These are phyloP conservation scores for Pigoraptor vietnamica DNA, from an alignment of 78 protist genomes.

Conservation along the genomic window DNA sequence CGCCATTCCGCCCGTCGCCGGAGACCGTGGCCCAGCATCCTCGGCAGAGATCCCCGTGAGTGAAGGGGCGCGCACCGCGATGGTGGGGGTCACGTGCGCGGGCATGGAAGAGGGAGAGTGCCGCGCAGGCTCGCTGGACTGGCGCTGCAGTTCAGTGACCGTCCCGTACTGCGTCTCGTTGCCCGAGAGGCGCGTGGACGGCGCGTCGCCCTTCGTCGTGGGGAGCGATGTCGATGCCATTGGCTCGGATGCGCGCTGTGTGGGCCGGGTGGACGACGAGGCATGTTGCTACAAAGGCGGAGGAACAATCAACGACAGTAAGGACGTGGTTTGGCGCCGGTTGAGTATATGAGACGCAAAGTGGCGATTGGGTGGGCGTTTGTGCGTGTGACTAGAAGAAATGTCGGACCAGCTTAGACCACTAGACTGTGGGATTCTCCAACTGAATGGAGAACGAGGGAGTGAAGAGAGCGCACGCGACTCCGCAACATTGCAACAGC, in stretches of 20 bases:
- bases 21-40: neutral
- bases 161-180: neutral
- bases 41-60: neutral
- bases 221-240: neutral
- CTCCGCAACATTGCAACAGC: too few species aligned
- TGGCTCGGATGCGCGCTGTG: neutral
- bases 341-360: too few species aligned
- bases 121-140: neutral
- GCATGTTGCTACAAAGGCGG: too few species aligned
- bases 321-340: too few species aligned
- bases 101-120: neutral
- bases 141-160: neutral
- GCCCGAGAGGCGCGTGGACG: too few species aligned
- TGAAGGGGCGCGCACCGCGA: neutral
- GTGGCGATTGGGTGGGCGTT: too few species aligned
- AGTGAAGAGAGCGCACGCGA: neutral
- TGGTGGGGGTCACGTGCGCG: neutral
- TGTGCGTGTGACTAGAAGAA: too few species aligned
- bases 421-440: too few species aligned
- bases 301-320: too few species aligned
- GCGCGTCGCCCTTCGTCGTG: neutral
- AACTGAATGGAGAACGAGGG: neutral
- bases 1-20: neutral
- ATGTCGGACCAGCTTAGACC: too few species aligned
- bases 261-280: too few species aligned